These are phyloP conservation scores for Colletotrichum plurivorum DNA, from an alignment of 2,329 filamentous ascomycete genomes.

Conservation along the genomic window DNA sequence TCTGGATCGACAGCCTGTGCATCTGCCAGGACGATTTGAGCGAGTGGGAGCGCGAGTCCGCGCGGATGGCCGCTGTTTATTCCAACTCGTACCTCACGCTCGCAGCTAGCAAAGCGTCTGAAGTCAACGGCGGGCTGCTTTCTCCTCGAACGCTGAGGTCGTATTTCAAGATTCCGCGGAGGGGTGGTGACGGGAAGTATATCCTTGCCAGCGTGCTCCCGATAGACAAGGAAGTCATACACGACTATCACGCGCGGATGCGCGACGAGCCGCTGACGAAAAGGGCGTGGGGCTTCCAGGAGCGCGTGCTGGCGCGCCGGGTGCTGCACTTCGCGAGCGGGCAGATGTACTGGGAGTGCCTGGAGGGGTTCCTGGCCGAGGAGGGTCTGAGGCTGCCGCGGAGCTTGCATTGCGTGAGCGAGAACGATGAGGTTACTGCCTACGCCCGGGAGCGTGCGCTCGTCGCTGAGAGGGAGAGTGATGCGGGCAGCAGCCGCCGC, in stretches of 20 bases:
- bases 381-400: constrained; percentile 15
- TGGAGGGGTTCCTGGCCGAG: constrained; percentile 22
- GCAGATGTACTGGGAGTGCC: constrained; percentile 38
- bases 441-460: background rate
- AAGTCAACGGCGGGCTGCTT: constrained; percentile 43
- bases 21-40: constrained; percentile 46
- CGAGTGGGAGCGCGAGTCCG: constrained; percentile 45
- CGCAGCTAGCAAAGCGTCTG: constrained; percentile 43
- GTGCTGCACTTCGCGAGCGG: constrained; percentile 45
- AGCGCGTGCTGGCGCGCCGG: constrained; percentile 46
- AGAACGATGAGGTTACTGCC: background rate
- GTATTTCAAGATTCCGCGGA: constrained; percentile 12
- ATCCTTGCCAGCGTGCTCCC: constrained; percentile 14
- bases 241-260: constrained; percentile 13
- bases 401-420: constrained; percentile 1
- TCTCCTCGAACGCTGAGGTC: constrained; percentile 2
- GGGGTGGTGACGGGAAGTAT: background rate
- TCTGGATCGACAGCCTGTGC: constrained; percentile 51
- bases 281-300: constrained; percentile 50
- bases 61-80: constrained; percentile 47
- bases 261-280: constrained; percentile 20
- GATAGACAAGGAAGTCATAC: constrained; percentile 12
- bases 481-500: too few species aligned
- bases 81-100: constrained; percentile 44
- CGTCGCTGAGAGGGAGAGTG: background rate